Evolutionary conservation across 441 rosid genomes (phyloP), one percentile per base, ranked within the genome.

Genomic region (Gossypium gossypioides): DNA sequence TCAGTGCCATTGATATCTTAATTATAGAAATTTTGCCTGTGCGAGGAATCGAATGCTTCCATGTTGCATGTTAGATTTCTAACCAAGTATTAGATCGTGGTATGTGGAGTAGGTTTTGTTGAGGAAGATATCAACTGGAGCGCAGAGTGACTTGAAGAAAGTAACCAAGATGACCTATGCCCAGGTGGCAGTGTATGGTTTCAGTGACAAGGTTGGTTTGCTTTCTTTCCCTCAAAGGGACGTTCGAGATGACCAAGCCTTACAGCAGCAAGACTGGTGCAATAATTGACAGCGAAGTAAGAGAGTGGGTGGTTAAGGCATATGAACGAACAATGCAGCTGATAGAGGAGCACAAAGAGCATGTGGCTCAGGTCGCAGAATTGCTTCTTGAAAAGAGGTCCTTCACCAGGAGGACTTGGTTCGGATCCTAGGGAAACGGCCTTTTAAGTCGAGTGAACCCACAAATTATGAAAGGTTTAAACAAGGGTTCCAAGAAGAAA

Each of bases 191-290:
- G 84, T 86, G 8, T 86, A 83, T 74, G 90, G 92, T 57, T 89
- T 89, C 62, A 87, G 90, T 60, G 94, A 89, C 74, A 87, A 87
- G 59, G 92, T 89, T 5, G 93, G 91, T 34, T 90, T 89, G 63
- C 84, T 87, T 42, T 89, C 90, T 21, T 86, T 87, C 66, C 91
- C 91, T 51, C 86, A 74, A 62, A 83, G 87, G 68, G 86, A 85
- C 62, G 18, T 77, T 75, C 19, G 88, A 83, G 80, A 83, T 86
- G 84, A 77, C 74, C 69, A 82, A 86, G 77, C 87, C 88, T 8
- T 84, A 82, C 58, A 83, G 91, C 81, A 86, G 83, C 80, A 82
- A 81, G 79, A 87, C 91, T 0, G 86, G 82, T 42, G 90, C 86
- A 56, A 77, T 89, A 22, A 86, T 85, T 2, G 90, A 89, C 63